phyloP scores from a whole-genome alignment of 805 yeast genomes.

The Ogataea glucozyma region DNA sequence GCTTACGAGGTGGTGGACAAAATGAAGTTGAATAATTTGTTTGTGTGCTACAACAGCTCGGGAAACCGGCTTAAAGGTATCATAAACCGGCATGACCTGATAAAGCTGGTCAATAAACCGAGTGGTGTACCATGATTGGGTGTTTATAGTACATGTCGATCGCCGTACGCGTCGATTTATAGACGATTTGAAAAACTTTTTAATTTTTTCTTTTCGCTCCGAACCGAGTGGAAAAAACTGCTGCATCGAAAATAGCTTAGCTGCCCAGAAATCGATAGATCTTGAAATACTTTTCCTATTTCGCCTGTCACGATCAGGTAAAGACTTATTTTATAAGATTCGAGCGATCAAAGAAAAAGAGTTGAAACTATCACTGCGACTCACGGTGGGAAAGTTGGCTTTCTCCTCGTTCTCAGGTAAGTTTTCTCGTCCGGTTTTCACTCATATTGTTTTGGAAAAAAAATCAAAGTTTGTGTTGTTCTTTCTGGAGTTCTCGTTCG shows the following conservation, averaged over 20 bases:
- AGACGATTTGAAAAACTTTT: neutral
- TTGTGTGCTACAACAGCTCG: constrained; percentile 32
- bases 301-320: neutral
- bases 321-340: no score
- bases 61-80: constrained; percentile 37
- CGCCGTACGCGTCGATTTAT: neutral
- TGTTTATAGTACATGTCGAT: neutral
- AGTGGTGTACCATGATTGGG: neutral
- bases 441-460: no score
- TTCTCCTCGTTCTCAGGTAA: no score
- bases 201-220: neutral
- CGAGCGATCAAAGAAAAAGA: no score
- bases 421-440: no score
- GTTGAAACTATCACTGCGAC: no score
- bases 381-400: no score
- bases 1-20: constrained; percentile 41
- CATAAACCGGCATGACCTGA: constrained; percentile 37
- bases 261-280: constrained; percentile 1
- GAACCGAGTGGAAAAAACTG: constrained; percentile 1
- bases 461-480: neutral
- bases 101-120: constrained; percentile 16
- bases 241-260: constrained; percentile 1
- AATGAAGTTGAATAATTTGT: constrained; percentile 36
- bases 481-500: neutral
- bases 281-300: neutral